Conservation (phyloP, 345 rosid genomes). For the Leavenworthia alabamica region DNA sequence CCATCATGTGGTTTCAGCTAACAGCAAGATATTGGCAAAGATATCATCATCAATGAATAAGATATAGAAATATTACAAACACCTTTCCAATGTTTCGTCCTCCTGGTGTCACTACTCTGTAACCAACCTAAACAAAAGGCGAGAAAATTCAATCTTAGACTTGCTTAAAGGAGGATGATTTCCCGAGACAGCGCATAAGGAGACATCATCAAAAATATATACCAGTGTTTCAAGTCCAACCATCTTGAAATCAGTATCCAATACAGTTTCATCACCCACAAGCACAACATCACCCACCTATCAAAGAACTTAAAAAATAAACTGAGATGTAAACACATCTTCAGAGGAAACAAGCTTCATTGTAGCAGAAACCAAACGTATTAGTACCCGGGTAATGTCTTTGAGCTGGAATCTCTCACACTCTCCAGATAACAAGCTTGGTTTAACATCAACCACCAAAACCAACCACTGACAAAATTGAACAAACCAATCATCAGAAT, state of each 20-base stretch:
- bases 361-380: neutral
- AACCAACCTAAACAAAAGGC: conserved; percentile 66
- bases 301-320: conserved; percentile 6
- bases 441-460: conserved; percentile 66
- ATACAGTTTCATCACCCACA: conserved; percentile 53
- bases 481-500: neutral
- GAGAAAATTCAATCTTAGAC: conserved; percentile 19
- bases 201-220: neutral
- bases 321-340: neutral
- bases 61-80: neutral
- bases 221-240: conserved; percentile 81
- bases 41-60: conserved; percentile 1
- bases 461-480: conserved; percentile 56
- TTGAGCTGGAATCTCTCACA: conserved; percentile 64
- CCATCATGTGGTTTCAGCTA: neutral
- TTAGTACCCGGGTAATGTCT: conserved; percentile 52
- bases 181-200: neutral
- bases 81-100: conserved; percentile 70
- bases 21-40: neutral
- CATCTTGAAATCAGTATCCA: conserved; percentile 60
- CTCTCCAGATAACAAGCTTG: conserved; percentile 78
- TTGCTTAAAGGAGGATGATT: neutral
- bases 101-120: conserved; percentile 66
- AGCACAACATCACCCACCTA: conserved; percentile 92
- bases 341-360: neutral